Evolutionary conservation across 83 land plant species (phyloP).

Genomic region (Picea engelmannii): DNA sequence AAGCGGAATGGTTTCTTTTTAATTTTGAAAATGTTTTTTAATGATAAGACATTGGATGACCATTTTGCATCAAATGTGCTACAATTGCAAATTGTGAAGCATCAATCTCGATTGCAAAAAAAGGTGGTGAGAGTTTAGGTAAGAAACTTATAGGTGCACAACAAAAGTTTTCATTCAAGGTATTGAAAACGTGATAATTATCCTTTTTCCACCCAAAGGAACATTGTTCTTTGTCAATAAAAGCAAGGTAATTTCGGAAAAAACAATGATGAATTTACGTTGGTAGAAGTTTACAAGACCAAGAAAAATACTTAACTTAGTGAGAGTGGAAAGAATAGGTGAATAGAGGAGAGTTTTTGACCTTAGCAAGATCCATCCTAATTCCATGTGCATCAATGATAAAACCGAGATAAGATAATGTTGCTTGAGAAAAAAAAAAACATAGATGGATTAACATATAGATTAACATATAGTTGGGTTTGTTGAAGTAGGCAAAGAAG

Average conservation of each 20-base stretch:
- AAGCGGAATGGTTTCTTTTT: background rate
- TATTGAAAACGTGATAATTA: background rate
- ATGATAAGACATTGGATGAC: background rate
- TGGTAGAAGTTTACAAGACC: background rate
- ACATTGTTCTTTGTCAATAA: background rate
- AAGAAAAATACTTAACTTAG: background rate
- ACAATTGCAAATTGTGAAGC: background rate
- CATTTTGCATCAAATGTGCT: background rate
- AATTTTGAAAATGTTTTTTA: background rate
- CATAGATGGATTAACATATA: no score
- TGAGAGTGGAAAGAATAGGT: background rate
- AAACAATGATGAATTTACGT: background rate
- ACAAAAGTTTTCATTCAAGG: background rate
- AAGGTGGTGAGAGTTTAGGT: background rate
- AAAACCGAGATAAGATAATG: no score
- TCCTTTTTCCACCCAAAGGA: background rate
- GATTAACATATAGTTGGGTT: no score
- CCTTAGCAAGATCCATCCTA: no score
- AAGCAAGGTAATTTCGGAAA: background rate
- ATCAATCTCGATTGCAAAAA: background rate
- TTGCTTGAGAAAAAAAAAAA: no score
- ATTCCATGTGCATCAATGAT: no score
- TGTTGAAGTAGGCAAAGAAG: no score
- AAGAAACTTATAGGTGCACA: background rate
- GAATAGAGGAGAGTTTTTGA: background rate